A percentile compares a stretch with the other conserved stretches of the same genome.
Conservation (phyloP, 345 rosid genomes). For the Theobroma cacao region DNA sequence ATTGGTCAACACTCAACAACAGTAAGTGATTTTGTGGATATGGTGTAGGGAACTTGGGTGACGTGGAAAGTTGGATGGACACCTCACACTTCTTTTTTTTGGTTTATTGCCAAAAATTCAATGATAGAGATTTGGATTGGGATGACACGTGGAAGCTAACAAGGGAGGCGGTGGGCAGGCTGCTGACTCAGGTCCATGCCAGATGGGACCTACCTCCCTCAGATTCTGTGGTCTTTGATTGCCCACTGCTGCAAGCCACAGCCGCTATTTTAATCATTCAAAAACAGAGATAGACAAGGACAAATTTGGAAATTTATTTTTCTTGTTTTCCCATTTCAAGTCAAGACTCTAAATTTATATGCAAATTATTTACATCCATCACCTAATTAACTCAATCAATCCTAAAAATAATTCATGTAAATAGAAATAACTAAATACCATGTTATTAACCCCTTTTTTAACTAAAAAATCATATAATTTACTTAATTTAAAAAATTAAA, state of each 20-base stretch:
- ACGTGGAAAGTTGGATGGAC: slow-evolving; percentile 22
- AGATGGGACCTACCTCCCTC: neutral
- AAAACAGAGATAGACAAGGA: neutral
- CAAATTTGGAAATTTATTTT: neutral
- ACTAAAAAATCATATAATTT: too few relatives aligned
- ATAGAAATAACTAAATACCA: too few relatives aligned
- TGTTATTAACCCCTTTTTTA: too few relatives aligned
- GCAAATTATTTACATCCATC: too few relatives aligned
- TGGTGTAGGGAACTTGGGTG: neutral
- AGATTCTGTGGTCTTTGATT: neutral
- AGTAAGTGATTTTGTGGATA: neutral
- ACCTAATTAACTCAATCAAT: too few relatives aligned
- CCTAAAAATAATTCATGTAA: too few relatives aligned
- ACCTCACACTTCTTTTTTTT: slow-evolving; percentile 4
- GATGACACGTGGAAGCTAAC: slow-evolving; percentile 22
- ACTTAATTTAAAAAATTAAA: too few relatives aligned
- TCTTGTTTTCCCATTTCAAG: too few relatives aligned
- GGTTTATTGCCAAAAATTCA: neutral
- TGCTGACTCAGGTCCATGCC: slow-evolving; percentile 43
- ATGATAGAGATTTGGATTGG: neutral
- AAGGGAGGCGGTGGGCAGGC: neutral
- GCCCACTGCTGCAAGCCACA: neutral
- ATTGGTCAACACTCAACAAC: too few relatives aligned
- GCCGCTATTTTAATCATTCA: neutral
- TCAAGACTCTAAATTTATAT: too few relatives aligned